A percentile compares a stretch with the other conserved stretches of the same genome.
These are phyloP conservation scores for Typha latifolia DNA, from an alignment of 176 grass and related monocot genomes.

Conservation along the genomic window DNA sequence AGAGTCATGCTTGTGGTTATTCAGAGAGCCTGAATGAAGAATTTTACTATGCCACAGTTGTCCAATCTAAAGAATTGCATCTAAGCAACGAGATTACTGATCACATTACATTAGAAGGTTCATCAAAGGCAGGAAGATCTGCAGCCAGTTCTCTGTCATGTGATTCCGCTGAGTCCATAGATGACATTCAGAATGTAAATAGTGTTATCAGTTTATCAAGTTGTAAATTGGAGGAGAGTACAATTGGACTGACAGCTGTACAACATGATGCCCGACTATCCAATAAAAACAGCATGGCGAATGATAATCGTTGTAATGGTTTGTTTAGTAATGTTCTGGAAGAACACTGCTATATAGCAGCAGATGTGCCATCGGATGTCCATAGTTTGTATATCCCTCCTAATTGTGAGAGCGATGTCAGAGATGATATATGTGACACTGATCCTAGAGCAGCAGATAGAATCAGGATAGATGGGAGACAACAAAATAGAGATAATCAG, in stretches of 20 bases:
- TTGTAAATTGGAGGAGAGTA: not conserved
- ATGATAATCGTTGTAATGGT: slow-evolving; percentile 5
- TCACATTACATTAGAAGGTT: too few relatives aligned
- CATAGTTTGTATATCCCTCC: slow-evolving; percentile 5
- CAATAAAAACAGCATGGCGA: not conserved
- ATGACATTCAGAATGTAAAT: too few relatives aligned
- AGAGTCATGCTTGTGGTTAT: slow-evolving; percentile 4
- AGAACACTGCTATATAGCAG: not conserved
- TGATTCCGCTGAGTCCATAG: too few relatives aligned
- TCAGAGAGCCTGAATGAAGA: slow-evolving; percentile 23
- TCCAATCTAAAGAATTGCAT: too few relatives aligned
- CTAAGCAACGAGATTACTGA: too few relatives aligned
- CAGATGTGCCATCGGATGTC: slow-evolving; percentile 8
- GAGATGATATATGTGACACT: slow-evolving; percentile 25
- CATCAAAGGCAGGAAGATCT: too few relatives aligned
- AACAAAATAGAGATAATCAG: slow-evolving; percentile 10
- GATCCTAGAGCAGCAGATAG: slow-evolving; percentile 24
- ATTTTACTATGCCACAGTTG: not conserved
- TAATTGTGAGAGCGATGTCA: slow-evolving; percentile 18
- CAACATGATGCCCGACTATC: not conserved
- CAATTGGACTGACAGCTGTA: not conserved
- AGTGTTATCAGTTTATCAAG: not conserved
- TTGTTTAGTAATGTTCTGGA: not conserved
- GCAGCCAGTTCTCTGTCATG: too few relatives aligned
- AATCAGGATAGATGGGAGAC: slow-evolving; percentile 1